phyloP scores from a whole-genome alignment of 768 basidiomycete genomes.

The Lactarius vividus region DNA sequence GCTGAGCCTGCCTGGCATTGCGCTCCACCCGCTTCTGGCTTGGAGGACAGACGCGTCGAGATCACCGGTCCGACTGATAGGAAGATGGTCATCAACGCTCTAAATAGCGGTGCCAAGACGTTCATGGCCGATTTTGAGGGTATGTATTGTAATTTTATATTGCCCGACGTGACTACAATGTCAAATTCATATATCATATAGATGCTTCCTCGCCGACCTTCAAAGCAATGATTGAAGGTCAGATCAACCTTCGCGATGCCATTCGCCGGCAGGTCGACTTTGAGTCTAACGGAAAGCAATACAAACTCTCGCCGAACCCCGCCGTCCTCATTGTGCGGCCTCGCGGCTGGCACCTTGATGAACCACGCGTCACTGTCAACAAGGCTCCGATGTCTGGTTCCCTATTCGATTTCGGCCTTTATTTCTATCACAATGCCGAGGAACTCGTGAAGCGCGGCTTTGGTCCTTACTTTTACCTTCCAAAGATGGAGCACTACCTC shows the following conservation, averaged over 20 bases:
- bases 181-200: constrained; percentile 39
- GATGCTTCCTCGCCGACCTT: constrained; percentile 95
- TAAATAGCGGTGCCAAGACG: constrained; percentile 94
- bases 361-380: constrained; percentile 87
- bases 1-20: constrained; percentile 90
- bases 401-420: constrained; percentile 95
- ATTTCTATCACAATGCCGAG: constrained; percentile 95
- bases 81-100: constrained; percentile 98
- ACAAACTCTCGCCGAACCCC: constrained; percentile 85
- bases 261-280: constrained; percentile 87
- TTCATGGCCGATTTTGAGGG: constrained; percentile 99
- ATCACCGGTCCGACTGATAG: constrained; percentile 98
- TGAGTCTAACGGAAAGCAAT: constrained; percentile 79
- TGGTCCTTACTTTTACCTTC: constrained; percentile 97
- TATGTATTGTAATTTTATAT: constrained; percentile 35
- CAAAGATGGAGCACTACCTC: constrained; percentile 99
- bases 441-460: constrained; percentile 84
- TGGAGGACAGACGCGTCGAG: constrained; percentile 94
- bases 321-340: constrained; percentile 92
- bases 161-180: constrained; percentile 18
- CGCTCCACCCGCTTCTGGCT: constrained; percentile 84
- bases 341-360: constrained; percentile 98
- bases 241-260: constrained; percentile 93
- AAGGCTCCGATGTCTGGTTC: constrained; percentile 87
- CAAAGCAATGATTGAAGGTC: constrained; percentile 87